Percentiles rank a stretch among this genome's conserved stretches.
Conservation (phyloP, 2,329 filamentous ascomycete genomes). For the Fusarium udum region DNA sequence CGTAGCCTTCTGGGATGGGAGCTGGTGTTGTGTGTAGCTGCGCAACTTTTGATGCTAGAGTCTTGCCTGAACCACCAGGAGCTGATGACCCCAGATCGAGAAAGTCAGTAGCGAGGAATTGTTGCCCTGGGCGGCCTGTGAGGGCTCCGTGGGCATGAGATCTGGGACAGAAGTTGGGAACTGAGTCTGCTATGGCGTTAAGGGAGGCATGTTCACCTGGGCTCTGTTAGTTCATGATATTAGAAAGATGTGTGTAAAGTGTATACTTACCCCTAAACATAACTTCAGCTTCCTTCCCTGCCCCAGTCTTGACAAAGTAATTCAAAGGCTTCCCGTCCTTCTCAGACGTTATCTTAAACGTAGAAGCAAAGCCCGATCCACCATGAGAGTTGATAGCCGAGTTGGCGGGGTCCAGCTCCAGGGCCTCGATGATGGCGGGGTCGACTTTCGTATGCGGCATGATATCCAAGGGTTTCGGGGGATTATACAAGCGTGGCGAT, state of each 20-base stretch:
- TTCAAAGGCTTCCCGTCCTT: conserved; percentile 59
- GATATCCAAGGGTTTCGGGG: not conserved
- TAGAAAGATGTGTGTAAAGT: not conserved
- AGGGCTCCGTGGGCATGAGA: conserved; percentile 77
- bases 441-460: conserved; percentile 30
- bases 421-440: conserved; percentile 48
- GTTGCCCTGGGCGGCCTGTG: conserved; percentile 58
- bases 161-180: conserved; percentile 79
- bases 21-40: conserved; percentile 80
- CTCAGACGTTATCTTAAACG: conserved; percentile 64
- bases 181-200: conserved; percentile 77
- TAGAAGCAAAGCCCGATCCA: conserved; percentile 74
- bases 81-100: conserved; percentile 67
- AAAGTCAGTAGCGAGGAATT: conserved; percentile 80
- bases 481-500: not conserved
- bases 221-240: conserved; percentile 8
- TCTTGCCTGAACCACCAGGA: conserved; percentile 58
- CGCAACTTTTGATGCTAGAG: conserved; percentile 79
- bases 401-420: conserved; percentile 67
- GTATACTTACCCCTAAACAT: conserved; percentile 73
- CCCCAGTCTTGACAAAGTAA: conserved; percentile 79
- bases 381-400: conserved; percentile 69
- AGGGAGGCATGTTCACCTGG: conserved; percentile 85
- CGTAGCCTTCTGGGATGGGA: conserved; percentile 67
- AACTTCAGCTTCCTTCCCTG: conserved; percentile 64